Evolutionary conservation across 2,329 filamentous ascomycete species (phyloP), one percentile per base, ranked within the genome.

Genomic region (Aspergillus jensenii): DNA sequence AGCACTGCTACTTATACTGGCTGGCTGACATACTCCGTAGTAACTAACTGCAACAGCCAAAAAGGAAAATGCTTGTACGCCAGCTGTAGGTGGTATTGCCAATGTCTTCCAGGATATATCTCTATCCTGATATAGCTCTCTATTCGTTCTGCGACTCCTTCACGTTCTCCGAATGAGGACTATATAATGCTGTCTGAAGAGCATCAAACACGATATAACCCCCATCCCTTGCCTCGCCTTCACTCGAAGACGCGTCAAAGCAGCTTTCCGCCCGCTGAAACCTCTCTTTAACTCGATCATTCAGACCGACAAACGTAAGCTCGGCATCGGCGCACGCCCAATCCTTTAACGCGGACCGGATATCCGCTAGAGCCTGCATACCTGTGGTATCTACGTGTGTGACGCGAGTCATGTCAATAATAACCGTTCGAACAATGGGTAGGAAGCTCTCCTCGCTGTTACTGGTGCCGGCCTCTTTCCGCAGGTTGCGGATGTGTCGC

Each of bases 351-450:
- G 96, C 92, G 73, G 96, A 96, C 67, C 93, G 90, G 1, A 96
- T 89, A 67, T 98, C 93, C 68, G 97, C 95, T 37, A 98, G 81
- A 65, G 91, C 88, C 75, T 98, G 93, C 2, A 96, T 85, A 0
- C 91, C 95, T 0, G 93, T 97, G 56, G 96, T 86, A 68, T 98
- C 93, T 56, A 96, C 88, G 65, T 96, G 91, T 76, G 96, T 96
- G 64, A 98, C 93, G 0, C 90, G 89, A 6, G 88, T 91, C 75
- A 97, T 96, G 73, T 98, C 93, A 15, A 98, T 83, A 60, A 97
- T 93, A 64, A 97, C 81, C 17, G 93, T 92, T 71, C 90, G 91
- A 50, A 96, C 83, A 0, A 85, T 88, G 0, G 91, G 89, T 14
- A 86, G 79, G 56, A 8, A 15, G 37, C 37, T 40, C n/a, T 40